Percentiles rank a stretch among this genome's conserved stretches.
Conservation (phyloP, 345 rosid genomes). For the Linum lewisii region DNA sequence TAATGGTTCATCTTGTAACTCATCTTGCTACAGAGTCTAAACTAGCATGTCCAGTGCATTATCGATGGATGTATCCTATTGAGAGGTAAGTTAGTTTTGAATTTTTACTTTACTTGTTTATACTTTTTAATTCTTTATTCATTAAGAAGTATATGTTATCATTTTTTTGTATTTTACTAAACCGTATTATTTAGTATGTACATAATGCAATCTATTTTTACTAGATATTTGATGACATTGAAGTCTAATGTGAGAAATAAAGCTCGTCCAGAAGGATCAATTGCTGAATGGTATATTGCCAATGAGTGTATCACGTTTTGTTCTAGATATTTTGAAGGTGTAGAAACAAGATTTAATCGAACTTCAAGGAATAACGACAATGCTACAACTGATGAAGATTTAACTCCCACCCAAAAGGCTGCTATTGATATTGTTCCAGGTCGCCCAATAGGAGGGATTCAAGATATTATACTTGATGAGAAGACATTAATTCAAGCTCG, state of each 20-base stretch:
- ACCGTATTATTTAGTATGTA: too few relatives aligned
- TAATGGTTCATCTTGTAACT: background rate
- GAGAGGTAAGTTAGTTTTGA: background rate
- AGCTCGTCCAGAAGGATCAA: background rate
- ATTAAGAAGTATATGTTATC: too few relatives aligned
- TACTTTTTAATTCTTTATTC: too few relatives aligned
- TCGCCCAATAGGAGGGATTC: too few relatives aligned
- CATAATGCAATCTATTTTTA: too few relatives aligned
- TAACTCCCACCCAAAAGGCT: too few relatives aligned
- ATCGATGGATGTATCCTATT: slow-evolving; percentile 12
- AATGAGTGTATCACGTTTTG: background rate
- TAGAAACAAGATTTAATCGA: background rate
- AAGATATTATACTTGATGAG: too few relatives aligned
- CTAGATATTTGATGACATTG: background rate
- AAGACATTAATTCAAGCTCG: too few relatives aligned
- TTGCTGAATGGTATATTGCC: background rate
- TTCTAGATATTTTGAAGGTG: background rate
- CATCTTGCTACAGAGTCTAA: slow-evolving; percentile 1
- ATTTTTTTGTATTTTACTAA: too few relatives aligned
- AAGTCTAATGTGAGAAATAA: background rate
- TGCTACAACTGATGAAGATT: background rate
- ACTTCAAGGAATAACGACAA: background rate
- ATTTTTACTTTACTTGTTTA: too few relatives aligned
- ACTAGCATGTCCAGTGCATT: background rate
- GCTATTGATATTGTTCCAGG: too few relatives aligned